phyloP scores from a whole-genome alignment of 208 protist genomes.

The Trypanosoma lewisi region DNA sequence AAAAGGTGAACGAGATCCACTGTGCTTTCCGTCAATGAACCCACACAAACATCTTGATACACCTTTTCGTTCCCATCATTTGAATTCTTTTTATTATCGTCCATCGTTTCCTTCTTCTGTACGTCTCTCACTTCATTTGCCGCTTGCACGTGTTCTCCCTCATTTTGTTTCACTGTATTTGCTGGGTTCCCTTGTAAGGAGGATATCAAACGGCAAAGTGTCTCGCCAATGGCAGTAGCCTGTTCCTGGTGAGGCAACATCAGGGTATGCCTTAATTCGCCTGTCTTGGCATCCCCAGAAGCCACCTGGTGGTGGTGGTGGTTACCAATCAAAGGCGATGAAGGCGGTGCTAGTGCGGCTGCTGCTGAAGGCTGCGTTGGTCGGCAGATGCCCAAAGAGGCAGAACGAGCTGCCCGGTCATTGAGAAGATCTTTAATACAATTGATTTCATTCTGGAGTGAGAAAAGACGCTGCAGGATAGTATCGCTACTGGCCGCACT shows the following conservation, averaged over 20 bases:
- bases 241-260: slow-evolving; percentile 12
- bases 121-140: background rate
- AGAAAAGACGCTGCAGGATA: background rate
- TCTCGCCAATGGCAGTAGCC: background rate
- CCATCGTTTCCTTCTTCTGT: background rate
- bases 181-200: background rate
- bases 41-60: slow-evolving; percentile 3
- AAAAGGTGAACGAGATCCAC: slow-evolving; percentile 27
- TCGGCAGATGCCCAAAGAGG: background rate
- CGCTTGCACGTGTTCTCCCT: background rate
- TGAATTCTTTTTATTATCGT: background rate
- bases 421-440: background rate
- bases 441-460: background rate
- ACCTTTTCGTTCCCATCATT: background rate
- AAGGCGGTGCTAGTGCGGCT: background rate
- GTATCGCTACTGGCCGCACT: background rate
- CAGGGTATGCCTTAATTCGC: slow-evolving; percentile 5
- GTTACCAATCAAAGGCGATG: background rate
- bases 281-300: background rate
- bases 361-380: background rate
- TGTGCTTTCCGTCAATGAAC: background rate
- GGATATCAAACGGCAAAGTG: background rate
- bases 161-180: background rate
- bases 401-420: background rate
- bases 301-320: background rate